A percentile compares a stretch with the other conserved stretches of the same genome.
Evolutionary conservation across 2,329 filamentous ascomycete species (phyloP).

Genomic region (Metarhizium brunneum): DNA sequence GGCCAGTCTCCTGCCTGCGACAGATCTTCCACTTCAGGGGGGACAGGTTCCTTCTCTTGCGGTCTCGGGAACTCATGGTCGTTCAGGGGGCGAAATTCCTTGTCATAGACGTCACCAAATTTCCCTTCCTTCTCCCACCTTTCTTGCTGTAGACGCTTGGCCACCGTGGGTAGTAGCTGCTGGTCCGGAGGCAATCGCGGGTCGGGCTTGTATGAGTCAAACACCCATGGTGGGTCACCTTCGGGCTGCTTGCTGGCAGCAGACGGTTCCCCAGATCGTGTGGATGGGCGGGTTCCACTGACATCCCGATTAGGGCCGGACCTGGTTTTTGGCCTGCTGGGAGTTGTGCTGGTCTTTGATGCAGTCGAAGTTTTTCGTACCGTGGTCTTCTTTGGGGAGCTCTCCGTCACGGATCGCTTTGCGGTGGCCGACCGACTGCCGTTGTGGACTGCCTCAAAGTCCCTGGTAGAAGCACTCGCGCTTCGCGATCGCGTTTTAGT

Average conservation of each 20-base stretch:
- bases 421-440: constrained; percentile 15
- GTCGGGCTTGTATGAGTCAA: constrained; percentile 91
- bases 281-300: constrained; percentile 47
- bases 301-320: constrained; percentile 43
- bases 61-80: constrained; percentile 46
- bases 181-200: constrained; percentile 89
- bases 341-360: constrained; percentile 29
- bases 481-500: constrained; percentile 61
- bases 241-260: constrained; percentile 60
- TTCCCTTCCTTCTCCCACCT: constrained; percentile 91
- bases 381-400: constrained; percentile 43
- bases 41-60: constrained; percentile 24
- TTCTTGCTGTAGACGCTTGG: constrained; percentile 82
- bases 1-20: constrained; percentile 47
- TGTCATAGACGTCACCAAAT: constrained; percentile 77
- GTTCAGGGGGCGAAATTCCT: constrained; percentile 75
- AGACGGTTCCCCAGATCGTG: constrained; percentile 49
- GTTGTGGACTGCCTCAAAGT: constrained; percentile 9
- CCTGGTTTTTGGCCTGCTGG: constrained; percentile 53
- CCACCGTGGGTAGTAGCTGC: constrained; percentile 90
- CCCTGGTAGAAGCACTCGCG: constrained; percentile 47
- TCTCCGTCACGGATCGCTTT: constrained; percentile 37
- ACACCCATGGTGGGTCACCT: constrained; percentile 92
- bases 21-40: constrained; percentile 17
- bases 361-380: constrained; percentile 36